Evolutionary conservation across 352 stramenopile species (phyloP).

Genomic region (Thraustotheca clavata): DNA sequence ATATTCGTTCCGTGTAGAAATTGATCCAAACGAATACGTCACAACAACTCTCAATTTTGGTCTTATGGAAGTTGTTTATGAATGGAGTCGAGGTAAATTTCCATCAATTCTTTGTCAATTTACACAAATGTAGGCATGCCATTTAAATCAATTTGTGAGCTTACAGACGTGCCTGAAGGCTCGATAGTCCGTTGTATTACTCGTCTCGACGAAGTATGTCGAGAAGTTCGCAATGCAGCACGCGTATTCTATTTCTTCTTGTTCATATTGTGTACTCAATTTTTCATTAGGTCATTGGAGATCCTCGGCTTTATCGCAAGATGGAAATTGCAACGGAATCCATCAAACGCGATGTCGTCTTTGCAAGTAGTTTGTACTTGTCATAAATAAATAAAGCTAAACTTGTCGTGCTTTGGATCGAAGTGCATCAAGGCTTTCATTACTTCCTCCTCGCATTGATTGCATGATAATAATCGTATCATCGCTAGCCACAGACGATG

Average conservation of each 20-base stretch:
- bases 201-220: constrained; percentile 95
- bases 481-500: constrained; percentile 6
- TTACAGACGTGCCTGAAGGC: constrained; percentile 96
- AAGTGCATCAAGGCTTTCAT: constrained; percentile 14
- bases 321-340: constrained; percentile 95
- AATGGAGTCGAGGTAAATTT: constrained; percentile 88
- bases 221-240: constrained; percentile 95
- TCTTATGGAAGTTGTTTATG: constrained; percentile 92
- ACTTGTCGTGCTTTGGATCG: background rate
- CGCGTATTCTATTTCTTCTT: constrained; percentile 35
- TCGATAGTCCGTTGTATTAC: constrained; percentile 97
- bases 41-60: constrained; percentile 94
- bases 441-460: constrained; percentile 10
- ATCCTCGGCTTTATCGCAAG: constrained; percentile 94
- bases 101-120: background rate
- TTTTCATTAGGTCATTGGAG: constrained; percentile 66
- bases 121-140: constrained; percentile 62
- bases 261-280: background rate
- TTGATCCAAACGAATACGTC: constrained; percentile 88
- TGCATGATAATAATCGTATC: constrained; percentile 19
- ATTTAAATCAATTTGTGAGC: constrained; percentile 93
- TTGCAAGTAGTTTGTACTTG: constrained; percentile 94
- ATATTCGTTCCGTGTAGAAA: constrained; percentile 42
- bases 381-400: constrained; percentile 24
- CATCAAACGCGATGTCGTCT: constrained; percentile 98